Base-by-base conservation (phyloP, 805 yeast genomes). In the Wickerhamomyces rabaulensis region DNA sequence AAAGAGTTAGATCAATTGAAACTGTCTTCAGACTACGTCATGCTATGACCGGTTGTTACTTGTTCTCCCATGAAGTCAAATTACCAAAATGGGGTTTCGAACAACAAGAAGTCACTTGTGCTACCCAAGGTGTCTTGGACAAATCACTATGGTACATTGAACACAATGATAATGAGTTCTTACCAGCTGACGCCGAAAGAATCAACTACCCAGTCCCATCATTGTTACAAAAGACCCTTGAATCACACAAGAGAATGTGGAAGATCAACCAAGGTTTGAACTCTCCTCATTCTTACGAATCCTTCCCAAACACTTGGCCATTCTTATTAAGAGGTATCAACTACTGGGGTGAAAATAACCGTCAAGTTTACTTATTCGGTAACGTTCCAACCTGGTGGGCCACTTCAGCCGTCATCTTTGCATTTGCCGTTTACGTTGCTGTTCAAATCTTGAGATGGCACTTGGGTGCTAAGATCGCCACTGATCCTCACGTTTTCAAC, bases 21-120 rank as follows among this genome's bases (percentile, higher is more conserved):
- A 80, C 94, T 22, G 73, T 84, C 37, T 83, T 87, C 69, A 75
- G 87, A 69, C 73, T 87, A 54, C 79, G 76, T 65, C 95, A 87
- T 58, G 91, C 90, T 29, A 80, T 84, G 85, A 74, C 86, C 22
- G 90, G 90, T 46, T 77, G 88, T 67, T 82, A 80, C 60, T 68
- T 87, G 56, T 87, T 85, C 64, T 82, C 94, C n/a, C 84, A 80
- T 54, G 83, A 78, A 47, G 79, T 76, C 13, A 84, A 84, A 61
- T 74, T 87, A 58, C 95, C 95, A 51, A 79, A 78, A 44, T 86
- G 94, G 91, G 95, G 86, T 1, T 84, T 81, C 54, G 85, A 80
- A 51, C 95, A 87, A 65, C 91, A 83, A 64, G 95, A 87, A 69
- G 95, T 87, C 45, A 80, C 91, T 3, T 77, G 91, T 69, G 89